phyloP scores from a whole-genome alignment of 768 basidiomycete species.

The Mycena chlorophos region DNA sequence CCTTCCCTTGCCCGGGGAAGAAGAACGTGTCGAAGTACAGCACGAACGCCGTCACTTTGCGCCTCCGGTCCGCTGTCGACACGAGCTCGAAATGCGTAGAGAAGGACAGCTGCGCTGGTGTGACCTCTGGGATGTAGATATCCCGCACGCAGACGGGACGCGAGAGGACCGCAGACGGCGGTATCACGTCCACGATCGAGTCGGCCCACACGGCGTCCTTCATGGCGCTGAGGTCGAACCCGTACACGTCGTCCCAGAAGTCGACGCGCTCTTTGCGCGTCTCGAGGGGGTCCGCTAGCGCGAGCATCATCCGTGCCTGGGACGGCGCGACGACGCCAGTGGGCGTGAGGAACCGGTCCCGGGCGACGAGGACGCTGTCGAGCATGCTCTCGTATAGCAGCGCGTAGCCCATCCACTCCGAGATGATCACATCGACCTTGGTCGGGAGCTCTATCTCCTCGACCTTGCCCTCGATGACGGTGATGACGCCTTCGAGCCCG shows the following conservation, averaged over 20 bases:
- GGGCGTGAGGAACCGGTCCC: constrained; percentile 80
- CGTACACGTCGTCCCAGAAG: constrained; percentile 92
- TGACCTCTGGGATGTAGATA: constrained; percentile 64
- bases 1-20: constrained; percentile 58
- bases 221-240: constrained; percentile 90
- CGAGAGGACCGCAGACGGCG: constrained; percentile 63
- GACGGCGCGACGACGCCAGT: constrained; percentile 88
- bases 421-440: constrained; percentile 91
- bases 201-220: constrained; percentile 71
- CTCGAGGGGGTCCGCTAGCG: constrained; percentile 73
- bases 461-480: constrained; percentile 87
- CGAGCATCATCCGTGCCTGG: constrained; percentile 84
- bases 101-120: constrained; percentile 77
- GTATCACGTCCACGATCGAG: constrained; percentile 80
- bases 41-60: constrained; percentile 75
- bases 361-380: constrained; percentile 87
- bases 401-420: constrained; percentile 97
- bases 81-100: constrained; percentile 72
- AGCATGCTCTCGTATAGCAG: constrained; percentile 96
- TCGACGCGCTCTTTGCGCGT: constrained; percentile 78
- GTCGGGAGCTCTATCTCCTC: constrained; percentile 69
- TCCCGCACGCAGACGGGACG: constrained; percentile 75
- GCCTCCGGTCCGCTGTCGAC: constrained; percentile 58
- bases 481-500: constrained; percentile 69
- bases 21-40: constrained; percentile 97